Conservation (phyloP, 345 rosid genomes). For the Abelmoschus esculentus region DNA sequence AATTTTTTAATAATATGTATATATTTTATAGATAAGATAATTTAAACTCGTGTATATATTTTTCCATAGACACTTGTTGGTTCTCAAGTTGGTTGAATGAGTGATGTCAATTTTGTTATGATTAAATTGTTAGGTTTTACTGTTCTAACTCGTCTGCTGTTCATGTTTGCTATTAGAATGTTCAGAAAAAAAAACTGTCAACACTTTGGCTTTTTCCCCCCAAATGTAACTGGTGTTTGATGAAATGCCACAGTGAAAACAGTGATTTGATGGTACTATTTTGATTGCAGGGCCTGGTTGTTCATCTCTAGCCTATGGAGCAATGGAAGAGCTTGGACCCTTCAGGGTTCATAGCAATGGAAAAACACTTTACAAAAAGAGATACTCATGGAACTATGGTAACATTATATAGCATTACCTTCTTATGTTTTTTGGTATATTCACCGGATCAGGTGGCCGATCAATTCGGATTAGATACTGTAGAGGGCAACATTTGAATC, state of each 20-base stretch:
- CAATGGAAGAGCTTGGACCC: conserved; percentile 53
- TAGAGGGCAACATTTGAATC: too few species aligned
- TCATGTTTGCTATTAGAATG: not conserved
- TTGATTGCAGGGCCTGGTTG: conserved; percentile 52
- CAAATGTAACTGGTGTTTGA: not conserved
- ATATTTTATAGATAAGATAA: too few species aligned
- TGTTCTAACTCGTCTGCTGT: too few species aligned
- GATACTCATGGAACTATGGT: conserved; percentile 57
- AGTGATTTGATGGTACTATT: not conserved
- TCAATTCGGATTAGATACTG: too few species aligned
- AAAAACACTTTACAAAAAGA: conserved; percentile 38
- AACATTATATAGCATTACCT: not conserved
- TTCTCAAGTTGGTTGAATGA: too few species aligned
- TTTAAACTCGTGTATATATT: too few species aligned
- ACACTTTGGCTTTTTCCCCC: not conserved
- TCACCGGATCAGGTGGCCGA: too few species aligned
- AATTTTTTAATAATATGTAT: too few species aligned
- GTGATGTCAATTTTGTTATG: too few species aligned
- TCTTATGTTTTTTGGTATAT: too few species aligned
- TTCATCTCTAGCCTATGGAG: conserved; percentile 51
- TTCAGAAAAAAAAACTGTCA: not conserved
- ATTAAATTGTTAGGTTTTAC: too few species aligned
- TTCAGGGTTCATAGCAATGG: conserved; percentile 52
- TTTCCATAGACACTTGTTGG: too few species aligned
- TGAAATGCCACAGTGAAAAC: not conserved